A percentile compares a stretch with the other conserved stretches of the same genome.
These are phyloP conservation scores for Paecilomyces sp. DNA, from an alignment of 2,329 filamentous ascomycete species.

Conservation along the genomic window DNA sequence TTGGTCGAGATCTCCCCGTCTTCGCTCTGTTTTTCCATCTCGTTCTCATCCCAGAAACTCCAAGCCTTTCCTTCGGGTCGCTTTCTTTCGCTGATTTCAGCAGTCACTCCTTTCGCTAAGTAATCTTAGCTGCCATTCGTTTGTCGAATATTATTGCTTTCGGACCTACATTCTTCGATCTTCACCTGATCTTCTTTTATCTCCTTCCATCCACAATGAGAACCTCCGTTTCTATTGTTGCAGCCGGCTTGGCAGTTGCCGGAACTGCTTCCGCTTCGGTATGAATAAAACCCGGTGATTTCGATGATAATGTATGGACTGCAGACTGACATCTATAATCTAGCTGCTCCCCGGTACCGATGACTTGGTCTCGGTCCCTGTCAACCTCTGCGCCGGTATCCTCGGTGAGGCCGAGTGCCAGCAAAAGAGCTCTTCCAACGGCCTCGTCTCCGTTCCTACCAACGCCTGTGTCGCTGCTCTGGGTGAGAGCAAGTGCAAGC, in stretches of 20 bases:
- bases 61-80: neutral
- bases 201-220: neutral
- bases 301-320: neutral
- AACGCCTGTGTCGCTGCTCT: conserved; percentile 16
- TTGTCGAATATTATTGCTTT: neutral
- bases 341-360: neutral
- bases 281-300: neutral
- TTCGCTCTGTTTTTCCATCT: neutral
- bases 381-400: conserved; percentile 4
- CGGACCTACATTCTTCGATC: neutral
- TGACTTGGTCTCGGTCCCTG: neutral
- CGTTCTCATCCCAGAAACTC: neutral
- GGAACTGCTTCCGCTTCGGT: neutral
- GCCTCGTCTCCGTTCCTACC: conserved; percentile 18
- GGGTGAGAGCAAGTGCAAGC: conserved; percentile 17
- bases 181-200: neutral
- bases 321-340: neutral
- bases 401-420: conserved; percentile 19
- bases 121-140: neutral
- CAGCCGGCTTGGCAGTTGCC: neutral
- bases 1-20: neutral
- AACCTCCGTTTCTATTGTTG: neutral
- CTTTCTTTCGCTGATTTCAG: neutral
- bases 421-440: conserved; percentile 9
- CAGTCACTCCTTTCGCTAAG: neutral